A percentile compares a stretch with the other conserved stretches of the same genome.
Conservation (phyloP, 2,329 filamentous ascomycete species). For the Alternaria dauci region DNA sequence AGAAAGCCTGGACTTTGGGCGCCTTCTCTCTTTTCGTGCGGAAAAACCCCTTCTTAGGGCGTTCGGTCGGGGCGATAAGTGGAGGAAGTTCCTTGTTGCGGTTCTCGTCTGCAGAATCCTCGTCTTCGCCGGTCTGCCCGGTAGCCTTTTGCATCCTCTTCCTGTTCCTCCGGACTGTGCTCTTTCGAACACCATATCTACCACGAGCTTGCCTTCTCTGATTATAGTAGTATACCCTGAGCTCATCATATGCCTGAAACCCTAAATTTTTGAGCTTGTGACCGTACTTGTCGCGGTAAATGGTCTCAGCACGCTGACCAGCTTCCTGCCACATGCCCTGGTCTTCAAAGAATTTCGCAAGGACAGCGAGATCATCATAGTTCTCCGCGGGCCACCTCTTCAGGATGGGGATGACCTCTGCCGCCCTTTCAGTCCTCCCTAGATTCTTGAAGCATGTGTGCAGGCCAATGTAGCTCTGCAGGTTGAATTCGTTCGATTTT, state of each 20-base stretch:
- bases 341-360: conserved; percentile 83
- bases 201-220: conserved; percentile 39
- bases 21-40: conserved; percentile 33
- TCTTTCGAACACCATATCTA: conserved; percentile 39
- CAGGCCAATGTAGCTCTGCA: conserved; percentile 48
- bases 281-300: conserved; percentile 70
- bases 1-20: conserved; percentile 37
- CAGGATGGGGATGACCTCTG: conserved; percentile 78
- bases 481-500: conserved; percentile 32
- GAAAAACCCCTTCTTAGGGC: conserved; percentile 43
- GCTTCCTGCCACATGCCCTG: conserved; percentile 68
- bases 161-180: conserved; percentile 35
- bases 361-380: conserved; percentile 77
- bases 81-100: conserved; percentile 27
- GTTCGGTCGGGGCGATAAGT: conserved; percentile 29
- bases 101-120: conserved; percentile 25
- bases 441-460: conserved; percentile 72
- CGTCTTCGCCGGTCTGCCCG: conserved; percentile 26
- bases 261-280: conserved; percentile 56
- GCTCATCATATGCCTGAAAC: conserved; percentile 40
- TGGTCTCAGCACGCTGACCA: conserved; percentile 65
- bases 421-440: conserved; percentile 72
- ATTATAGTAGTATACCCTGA: conserved; percentile 38
- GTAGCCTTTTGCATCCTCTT: conserved; percentile 39
- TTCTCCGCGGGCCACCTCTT: conserved; percentile 75